Evolutionary conservation across 257 asterid genomes (phyloP), one percentile per base, ranked within the genome.

Genomic region (Coffea canephora): DNA sequence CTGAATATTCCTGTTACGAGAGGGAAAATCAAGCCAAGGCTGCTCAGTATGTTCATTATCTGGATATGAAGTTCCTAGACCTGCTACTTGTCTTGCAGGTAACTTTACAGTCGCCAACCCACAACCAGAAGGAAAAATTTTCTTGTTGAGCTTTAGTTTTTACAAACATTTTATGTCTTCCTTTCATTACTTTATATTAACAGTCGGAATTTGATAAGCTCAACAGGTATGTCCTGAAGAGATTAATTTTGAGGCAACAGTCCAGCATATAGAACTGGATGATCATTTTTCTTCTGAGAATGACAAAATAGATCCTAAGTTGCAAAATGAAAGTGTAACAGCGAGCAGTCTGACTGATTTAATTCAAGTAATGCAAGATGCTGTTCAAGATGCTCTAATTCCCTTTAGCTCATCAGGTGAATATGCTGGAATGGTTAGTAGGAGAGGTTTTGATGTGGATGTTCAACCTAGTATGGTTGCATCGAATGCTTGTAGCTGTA

Each of bases 191-290:
- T 77, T 77, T 80, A 71, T 79, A 74, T 80, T 86, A 82, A 88
- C 83, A 43, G 81, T 54, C 62, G 55, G 78, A 84, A 27, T 69
- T 78, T 86, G 87, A 68, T 85, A 86, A 88, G 78, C 74, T 87
- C 84, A 84, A 77, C 91, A 96, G 99, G 96, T 88, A 70, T 84
- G 87, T 54, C 95, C 91, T 79, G 89, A 52, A 75, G 93, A 88
- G 87, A 89, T 84, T 91, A 88, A 87, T 77, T 89, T 94, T 79
- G 94, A 89, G 84, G 87, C 89, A 72, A 85, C 80, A 50, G 91
- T 90, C 85, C 88, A 92, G 84, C 95, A 89, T 86, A 76, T 94
- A 71, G 92, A 88, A 83, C 81, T 96, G 73, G 90, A 86, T 25
- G 94, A 96, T 85, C 96, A 92, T 85, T 82, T 92, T 77, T 78